A percentile compares a stretch with the other conserved stretches of the same genome.
Conservation (phyloP, 495 filamentous ascomycete species). For the Parachaetomium inaequale region DNA sequence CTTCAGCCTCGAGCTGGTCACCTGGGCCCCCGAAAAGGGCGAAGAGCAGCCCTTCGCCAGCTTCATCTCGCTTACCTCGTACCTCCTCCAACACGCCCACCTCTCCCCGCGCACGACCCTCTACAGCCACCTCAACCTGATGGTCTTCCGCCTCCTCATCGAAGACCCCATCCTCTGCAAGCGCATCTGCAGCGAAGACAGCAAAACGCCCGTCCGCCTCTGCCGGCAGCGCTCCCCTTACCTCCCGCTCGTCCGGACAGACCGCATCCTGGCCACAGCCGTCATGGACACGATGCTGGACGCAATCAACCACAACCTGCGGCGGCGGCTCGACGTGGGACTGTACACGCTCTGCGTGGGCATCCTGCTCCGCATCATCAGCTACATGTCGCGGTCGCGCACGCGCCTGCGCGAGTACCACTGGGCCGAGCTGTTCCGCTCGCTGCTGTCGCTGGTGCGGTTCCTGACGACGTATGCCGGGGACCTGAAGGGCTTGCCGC, state of each 20-base stretch:
- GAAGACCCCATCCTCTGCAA: slow-evolving; percentile 86
- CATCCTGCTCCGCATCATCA: slow-evolving; percentile 73
- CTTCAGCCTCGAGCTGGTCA: slow-evolving; percentile 82
- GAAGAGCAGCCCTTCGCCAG: slow-evolving; percentile 72
- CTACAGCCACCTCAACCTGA: slow-evolving; percentile 78
- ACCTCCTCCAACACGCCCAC: slow-evolving; percentile 89
- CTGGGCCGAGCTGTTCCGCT: slow-evolving; percentile 94
- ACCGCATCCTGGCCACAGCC: slow-evolving; percentile 66
- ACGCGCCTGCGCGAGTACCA: slow-evolving; percentile 80
- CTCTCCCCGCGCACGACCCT: slow-evolving; percentile 70
- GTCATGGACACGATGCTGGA: slow-evolving; percentile 85
- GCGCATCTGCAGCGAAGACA: slow-evolving; percentile 77
- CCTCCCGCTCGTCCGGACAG: slow-evolving; percentile 68
- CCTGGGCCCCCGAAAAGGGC: slow-evolving; percentile 58
- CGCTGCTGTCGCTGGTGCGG: slow-evolving; percentile 80
- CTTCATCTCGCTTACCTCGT: slow-evolving; percentile 87
- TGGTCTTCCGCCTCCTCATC: slow-evolving; percentile 79
- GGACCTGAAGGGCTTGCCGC: slow-evolving; percentile 62
- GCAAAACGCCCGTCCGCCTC: slow-evolving; percentile 69
- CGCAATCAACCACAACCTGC: slow-evolving; percentile 90
- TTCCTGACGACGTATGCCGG: slow-evolving; percentile 82
- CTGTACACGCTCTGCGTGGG: slow-evolving; percentile 80
- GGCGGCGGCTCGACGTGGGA: slow-evolving; percentile 75
- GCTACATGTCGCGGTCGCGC: slow-evolving; percentile 75
- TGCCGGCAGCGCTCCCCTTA: slow-evolving; percentile 88